A percentile compares a stretch with the other conserved stretches of the same genome.
These are phyloP conservation scores for Fusarium sp. DNA, from an alignment of 2,329 filamentous ascomycete genomes.

Conservation along the genomic window DNA sequence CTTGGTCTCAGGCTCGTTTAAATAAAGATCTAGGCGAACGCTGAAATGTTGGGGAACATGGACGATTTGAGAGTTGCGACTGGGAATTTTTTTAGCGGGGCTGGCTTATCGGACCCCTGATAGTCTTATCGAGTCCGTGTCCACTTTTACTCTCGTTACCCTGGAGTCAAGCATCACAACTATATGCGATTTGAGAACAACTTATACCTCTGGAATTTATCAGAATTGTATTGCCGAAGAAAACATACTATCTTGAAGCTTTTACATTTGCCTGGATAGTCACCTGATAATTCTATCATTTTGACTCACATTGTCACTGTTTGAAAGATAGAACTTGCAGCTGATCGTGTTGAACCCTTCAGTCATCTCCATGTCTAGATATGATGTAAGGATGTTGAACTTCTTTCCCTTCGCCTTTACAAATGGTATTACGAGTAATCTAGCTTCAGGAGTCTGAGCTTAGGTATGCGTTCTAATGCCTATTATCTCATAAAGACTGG, in stretches of 20 bases:
- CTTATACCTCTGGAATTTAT: not conserved
- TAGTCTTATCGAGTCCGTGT: constrained; percentile 28
- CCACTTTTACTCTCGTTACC: not conserved
- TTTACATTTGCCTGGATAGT: not conserved
- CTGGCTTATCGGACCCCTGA: constrained; percentile 40
- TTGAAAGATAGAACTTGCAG: not conserved
- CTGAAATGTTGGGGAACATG: constrained; percentile 2
- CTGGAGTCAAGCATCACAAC: not conserved
- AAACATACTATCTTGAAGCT: not conserved
- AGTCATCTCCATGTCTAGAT: not conserved
- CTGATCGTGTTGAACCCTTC: not conserved
- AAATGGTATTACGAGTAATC: not conserved
- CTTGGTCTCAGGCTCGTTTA: not conserved
- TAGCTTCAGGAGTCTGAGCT: not conserved
- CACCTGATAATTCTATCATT: not conserved
- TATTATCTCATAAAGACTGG: not conserved
- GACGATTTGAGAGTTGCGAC: constrained; percentile 8
- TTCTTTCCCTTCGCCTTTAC: not conserved
- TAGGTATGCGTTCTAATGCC: not conserved
- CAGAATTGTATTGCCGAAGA: not conserved
- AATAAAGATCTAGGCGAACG: constrained; percentile 3
- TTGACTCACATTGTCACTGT: not conserved
- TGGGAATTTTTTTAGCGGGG: constrained; percentile 49
- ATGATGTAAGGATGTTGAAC: not conserved
- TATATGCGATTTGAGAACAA: not conserved